Evolutionary conservation across 2,329 filamentous ascomycete genomes (phyloP).

Genomic region (Hansfordia pulvinata): DNA sequence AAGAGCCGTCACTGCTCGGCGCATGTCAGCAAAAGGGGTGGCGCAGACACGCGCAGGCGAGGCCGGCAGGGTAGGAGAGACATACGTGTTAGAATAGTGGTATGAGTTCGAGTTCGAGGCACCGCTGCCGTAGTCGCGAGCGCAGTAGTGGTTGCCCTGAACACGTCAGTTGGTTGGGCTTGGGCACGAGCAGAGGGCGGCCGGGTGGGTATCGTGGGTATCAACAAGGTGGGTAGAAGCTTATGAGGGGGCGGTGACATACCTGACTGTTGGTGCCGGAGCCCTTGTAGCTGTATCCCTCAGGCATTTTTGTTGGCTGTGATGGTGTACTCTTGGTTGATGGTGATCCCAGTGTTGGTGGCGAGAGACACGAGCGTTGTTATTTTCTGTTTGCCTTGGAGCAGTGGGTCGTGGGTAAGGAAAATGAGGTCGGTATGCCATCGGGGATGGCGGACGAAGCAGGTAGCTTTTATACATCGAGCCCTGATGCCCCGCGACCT

Average conservation of each 20-base stretch:
- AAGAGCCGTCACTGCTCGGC: conserved; percentile 41
- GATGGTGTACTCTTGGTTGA: no score
- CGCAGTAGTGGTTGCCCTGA: conserved; percentile 56
- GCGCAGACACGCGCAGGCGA: conserved; percentile 1
- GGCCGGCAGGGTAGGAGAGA: conserved; percentile 3
- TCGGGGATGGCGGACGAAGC: no score
- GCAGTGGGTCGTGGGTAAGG: no score
- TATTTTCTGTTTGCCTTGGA: no score
- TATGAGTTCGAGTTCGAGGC: conserved; percentile 45
- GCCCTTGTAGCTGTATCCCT: conserved; percentile 32
- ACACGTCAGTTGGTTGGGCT: background rate
- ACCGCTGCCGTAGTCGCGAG: conserved; percentile 45
- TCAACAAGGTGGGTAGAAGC: background rate
- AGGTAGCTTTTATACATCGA: no score
- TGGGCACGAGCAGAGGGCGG: no score
- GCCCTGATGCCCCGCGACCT: no score
- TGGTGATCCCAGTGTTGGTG: no score
- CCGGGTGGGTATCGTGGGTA: background rate
- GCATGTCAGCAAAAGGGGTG: conserved; percentile 1
- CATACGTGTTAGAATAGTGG: conserved; percentile 53
- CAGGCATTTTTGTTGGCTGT: no score
- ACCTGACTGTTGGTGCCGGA: conserved; percentile 52
- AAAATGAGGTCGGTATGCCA: no score
- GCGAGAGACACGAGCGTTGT: no score
- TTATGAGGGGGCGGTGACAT: conserved; percentile 6